Base-by-base conservation (phyloP, 192 early-diverging fungal species). In the Dissophora ornata region DNA sequence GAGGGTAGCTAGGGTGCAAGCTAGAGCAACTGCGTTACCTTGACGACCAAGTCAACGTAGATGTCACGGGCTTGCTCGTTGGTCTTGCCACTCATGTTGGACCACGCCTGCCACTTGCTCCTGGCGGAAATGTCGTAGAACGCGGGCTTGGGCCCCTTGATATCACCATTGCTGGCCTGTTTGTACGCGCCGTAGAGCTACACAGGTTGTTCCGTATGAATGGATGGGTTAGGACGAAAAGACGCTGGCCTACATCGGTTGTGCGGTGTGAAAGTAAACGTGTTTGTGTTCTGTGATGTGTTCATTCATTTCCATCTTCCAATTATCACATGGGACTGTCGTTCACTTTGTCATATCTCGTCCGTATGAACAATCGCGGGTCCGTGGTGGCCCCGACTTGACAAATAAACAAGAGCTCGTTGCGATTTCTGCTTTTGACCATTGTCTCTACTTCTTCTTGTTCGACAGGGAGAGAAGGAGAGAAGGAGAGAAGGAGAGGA, bases 41-140 rank as follows among this genome's bases (percentile, higher is more conserved):
- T 67, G 41, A 77, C 53, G 8, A 77, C 73, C 16, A 77, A 22
- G 40, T 77, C 58, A 29, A 77, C 64, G 29, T 77, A 77, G 15
- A 56, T 41, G 9, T 62, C 59, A 19, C 44, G 30, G 7, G 73
- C 73, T 21, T 77, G 57, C 1, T 61, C 52, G 19, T 46, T 18
- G 21, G 59, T 57, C 42, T 67, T 77, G 46, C 73, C 73, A 3
- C 58, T 57, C 64, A 77, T 62, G 65, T 77, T 77, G 9, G 73
- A 57, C 73, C 73, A 77, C n/a, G 73, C 73, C 34, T 77, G 73
- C 73, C 73, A 77, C 36, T 77, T 77, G 65, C 73, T 77, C 47
- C 73, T 38, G 7, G 64, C 73, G 8, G 64, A 24, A 18, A 77
- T 77, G 29, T 77, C 73, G 33, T 67, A 77, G 52, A 77, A 62